Conservation (phyloP, 176 grass and related monocot species). For the Lolium rigidum region DNA sequence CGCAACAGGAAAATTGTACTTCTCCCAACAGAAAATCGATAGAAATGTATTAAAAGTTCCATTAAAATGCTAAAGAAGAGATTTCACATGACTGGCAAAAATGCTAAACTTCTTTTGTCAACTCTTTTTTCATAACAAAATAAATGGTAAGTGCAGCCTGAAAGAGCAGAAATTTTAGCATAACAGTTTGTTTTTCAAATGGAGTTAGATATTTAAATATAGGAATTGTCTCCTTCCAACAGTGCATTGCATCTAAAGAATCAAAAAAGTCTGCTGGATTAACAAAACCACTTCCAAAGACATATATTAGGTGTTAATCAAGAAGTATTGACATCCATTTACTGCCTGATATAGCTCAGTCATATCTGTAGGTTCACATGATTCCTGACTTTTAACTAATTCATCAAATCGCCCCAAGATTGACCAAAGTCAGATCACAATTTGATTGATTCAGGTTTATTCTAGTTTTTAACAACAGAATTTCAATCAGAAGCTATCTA, state of each 20-base stretch:
- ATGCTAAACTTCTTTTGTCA: background rate
- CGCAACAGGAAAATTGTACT: no score
- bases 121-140: background rate
- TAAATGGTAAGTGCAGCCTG: slow-evolving; percentile 6
- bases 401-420: background rate
- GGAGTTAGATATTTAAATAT: background rate
- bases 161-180: background rate
- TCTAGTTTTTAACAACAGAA: background rate
- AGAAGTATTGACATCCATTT: background rate
- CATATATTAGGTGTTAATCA: background rate
- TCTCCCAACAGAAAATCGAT: background rate
- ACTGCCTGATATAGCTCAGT: background rate
- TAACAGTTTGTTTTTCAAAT: background rate
- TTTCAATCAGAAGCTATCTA: background rate
- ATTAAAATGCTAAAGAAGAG: background rate
- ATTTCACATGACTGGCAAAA: no score
- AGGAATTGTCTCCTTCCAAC: slow-evolving; percentile 1
- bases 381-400: background rate
- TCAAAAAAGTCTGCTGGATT: background rate
- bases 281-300: background rate
- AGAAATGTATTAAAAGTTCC: background rate
- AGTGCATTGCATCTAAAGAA: slow-evolving; percentile 6
- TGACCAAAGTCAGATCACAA: background rate
- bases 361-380: background rate
- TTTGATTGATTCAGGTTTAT: background rate